Evolutionary conservation across 768 basidiomycete species (phyloP), one percentile per base, ranked within the genome.

Genomic region (Serendipita sp.): DNA sequence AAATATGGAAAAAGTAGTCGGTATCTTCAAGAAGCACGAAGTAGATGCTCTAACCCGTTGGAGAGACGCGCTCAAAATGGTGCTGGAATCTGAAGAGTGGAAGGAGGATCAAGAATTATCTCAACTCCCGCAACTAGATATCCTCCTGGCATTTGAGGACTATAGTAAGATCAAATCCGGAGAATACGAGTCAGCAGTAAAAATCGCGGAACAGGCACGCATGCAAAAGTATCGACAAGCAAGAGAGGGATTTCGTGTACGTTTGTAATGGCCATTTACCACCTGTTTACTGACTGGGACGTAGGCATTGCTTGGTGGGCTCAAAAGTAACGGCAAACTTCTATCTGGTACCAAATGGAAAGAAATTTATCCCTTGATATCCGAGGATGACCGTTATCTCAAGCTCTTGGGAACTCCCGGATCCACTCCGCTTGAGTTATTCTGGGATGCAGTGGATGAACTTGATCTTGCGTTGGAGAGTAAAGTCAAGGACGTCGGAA

Each of bases 31-130:
- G 70, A 78, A 85, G 44, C 82, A 98, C 48, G 83, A 88, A 62
- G 88, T 98, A 16, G 91, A 94, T 70, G 91, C 97, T 54, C 79
- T 90, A n/a, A 94, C 92, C 0, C 85, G 91, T 23, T 99, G 95
- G 93, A 81, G 89, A 60, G 81, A 83, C 65, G 92, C 93, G 0
- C 87, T 89, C 68, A 80, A 83, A 16, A 78, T 88, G 68, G 81
- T 99, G 44, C 70, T 83, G 7, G 84, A 85, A 18, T 89, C 91
- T 1, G 81, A 85, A 0, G 86, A 87, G 52, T 99, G 89, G 86
- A 81, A 80, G 51, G 74, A 75, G 32, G 92, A 98, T 69, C 69
- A 78, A 0, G 88, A 92, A 67, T 77, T 99, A 60, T 86, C 83
- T 67, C 85, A 81, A 70, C 79, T 97, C 46, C 95, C 95, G 10